Percentiles rank a stretch among this genome's conserved stretches.
Evolutionary conservation across 305 asterid species (phyloP).

Genomic region (Solanum hybrid): DNA sequence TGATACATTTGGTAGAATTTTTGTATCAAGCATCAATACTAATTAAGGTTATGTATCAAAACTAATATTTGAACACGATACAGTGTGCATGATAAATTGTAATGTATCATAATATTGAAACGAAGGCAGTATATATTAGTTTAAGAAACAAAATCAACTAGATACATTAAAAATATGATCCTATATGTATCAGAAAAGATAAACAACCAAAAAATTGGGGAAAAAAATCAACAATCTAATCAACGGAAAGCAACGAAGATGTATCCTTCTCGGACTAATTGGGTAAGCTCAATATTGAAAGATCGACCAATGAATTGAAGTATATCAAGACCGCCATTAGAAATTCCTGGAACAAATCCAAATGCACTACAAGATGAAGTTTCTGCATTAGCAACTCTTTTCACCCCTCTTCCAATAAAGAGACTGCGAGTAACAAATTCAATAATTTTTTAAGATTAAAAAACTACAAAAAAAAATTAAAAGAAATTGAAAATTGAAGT

Average conservation of each 20-base stretch:
- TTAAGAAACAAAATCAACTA: neutral
- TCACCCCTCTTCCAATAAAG: neutral
- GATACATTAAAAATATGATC: neutral
- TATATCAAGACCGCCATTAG: neutral
- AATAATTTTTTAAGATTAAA: neutral
- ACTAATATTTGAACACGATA: neutral
- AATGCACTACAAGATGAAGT: neutral
- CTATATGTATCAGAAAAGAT: neutral
- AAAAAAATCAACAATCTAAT: no score
- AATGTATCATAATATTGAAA: neutral
- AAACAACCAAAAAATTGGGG: neutral
- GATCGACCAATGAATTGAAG: neutral
- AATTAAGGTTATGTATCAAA: neutral
- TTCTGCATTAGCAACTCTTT: neutral
- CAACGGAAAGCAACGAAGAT: neutral
- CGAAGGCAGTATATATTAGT: neutral
- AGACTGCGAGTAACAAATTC: neutral
- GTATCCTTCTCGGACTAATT: neutral
- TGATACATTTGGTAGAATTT: neutral
- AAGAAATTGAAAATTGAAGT: neutral
- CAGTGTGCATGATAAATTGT: neutral
- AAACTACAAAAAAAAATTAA: no score
- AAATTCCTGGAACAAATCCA: neutral
- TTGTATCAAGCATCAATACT: neutral
- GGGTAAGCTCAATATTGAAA: neutral